phyloP scores from a whole-genome alignment of 2,329 filamentous ascomycete species.

The Lachnellula hyalina region DNA sequence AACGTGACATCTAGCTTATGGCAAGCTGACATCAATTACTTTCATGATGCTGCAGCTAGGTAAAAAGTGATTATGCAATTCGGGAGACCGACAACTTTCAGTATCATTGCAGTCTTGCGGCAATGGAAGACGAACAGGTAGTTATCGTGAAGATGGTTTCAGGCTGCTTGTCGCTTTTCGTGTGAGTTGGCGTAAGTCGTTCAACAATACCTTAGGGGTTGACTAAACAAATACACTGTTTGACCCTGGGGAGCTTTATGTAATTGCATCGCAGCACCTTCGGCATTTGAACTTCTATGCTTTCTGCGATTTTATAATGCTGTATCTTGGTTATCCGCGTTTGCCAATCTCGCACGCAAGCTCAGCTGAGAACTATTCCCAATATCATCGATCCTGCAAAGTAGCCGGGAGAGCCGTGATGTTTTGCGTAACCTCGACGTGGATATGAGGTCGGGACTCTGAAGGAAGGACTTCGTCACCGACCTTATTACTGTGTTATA shows the following conservation, averaged over 20 bases:
- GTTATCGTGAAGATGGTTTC: not conserved
- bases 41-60: not conserved
- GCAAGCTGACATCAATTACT: not conserved
- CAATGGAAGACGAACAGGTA: not conserved
- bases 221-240: not conserved
- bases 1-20: not conserved
- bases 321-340: not conserved
- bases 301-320: not conserved
- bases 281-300: not conserved
- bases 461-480: not conserved
- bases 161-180: not conserved
- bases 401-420: not conserved
- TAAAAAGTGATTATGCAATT: slow-evolving; percentile 13
- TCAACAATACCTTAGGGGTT: not conserved
- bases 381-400: not conserved
- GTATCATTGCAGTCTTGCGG: not conserved
- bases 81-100: not conserved
- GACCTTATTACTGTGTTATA: not conserved
- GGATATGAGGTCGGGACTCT: no score
- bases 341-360: not conserved
- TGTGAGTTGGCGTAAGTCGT: not conserved
- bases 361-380: not conserved
- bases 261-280: not conserved
- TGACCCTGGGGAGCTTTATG: not conserved
- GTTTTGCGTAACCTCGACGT: not conserved